Evolutionary conservation across 2,329 filamentous ascomycete genomes (phyloP).

Genomic region (Arachnomyces sp.): DNA sequence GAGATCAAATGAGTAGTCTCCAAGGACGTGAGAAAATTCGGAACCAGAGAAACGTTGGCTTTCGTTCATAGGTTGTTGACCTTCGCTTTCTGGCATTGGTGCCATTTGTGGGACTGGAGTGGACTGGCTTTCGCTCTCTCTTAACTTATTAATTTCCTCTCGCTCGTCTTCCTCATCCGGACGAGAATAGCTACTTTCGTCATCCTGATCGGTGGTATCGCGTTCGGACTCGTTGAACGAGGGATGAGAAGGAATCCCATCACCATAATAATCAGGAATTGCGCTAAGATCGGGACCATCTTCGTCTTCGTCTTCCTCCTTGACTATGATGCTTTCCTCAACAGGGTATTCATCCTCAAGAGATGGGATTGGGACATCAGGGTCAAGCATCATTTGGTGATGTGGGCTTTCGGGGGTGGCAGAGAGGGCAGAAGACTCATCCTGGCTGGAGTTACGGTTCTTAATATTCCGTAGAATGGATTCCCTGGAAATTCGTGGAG

Average conservation of each 20-base stretch:
- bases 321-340: conserved; percentile 59
- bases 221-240: conserved; percentile 22
- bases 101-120: conserved; percentile 24
- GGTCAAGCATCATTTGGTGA: conserved; percentile 61
- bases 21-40: conserved; percentile 40
- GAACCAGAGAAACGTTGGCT: conserved; percentile 37
- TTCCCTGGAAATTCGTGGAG: conserved; percentile 79
- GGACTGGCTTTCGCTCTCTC: conserved; percentile 20
- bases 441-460: conserved; percentile 52
- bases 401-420: conserved; percentile 45
- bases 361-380: conserved; percentile 82
- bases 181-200: conserved; percentile 53
- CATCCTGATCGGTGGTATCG: conserved; percentile 42
- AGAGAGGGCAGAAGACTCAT: conserved; percentile 56
- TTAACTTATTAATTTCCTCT: no score
- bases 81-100: conserved; percentile 28
- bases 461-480: conserved; percentile 87
- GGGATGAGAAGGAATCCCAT: conserved; percentile 31
- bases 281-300: conserved; percentile 58
- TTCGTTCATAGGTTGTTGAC: conserved; percentile 18
- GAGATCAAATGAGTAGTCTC: conserved; percentile 30
- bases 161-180: conserved; percentile 27
- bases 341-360: conserved; percentile 60
- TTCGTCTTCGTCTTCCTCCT: conserved; percentile 49
- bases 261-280: conserved; percentile 60